Base-by-base conservation (phyloP, 176 grass and related monocot species). In the Paspalum vaginatum region DNA sequence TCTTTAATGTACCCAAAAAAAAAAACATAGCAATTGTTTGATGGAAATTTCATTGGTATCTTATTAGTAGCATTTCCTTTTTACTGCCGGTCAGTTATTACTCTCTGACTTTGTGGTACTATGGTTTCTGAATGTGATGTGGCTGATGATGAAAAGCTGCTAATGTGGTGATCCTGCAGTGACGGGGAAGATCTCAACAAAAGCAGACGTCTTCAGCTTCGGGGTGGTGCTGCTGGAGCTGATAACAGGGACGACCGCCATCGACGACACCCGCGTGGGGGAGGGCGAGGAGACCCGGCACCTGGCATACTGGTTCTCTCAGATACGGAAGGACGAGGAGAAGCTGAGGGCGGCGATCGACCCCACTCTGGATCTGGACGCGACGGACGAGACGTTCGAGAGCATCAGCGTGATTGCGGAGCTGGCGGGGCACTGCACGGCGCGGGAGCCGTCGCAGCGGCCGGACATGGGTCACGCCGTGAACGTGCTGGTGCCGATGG, bases 181-280 rank as follows among this genome's bases (percentile, higher is more conserved):
- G 76, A 99, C 96, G 0, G 96, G 96, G 10, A 99, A 99, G 62
- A 91, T 99, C 81, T 95, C 96, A 40, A 95, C 96, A 11, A 99
- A 99, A 41, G 87, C 90, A 12, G 96, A 99, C 25, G 92, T 99
- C 37, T 99, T 95, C 90, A 99, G 92, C 79, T 99, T 88, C 2
- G 92, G 96, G 66, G 96, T 99, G 60, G 96, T 99, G 68, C 88
- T 99, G 72, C 91, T 99, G 90, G 96, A 98, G 79, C 77, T 98
- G 79, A 75, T 99, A 83, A 99, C 92, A 25, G 96, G 96, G 75
- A 67, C 89, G 61, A 89, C 84, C 2, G 96, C 96, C 43, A 85
- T 95, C 13, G 96, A 99, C 61, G 96, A 99, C 70, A 79, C 46
- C 40, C 90, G 90, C 8, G 54, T 84, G 8, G 96, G 80, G 2